These are phyloP conservation scores for Elongisporangium prolatum DNA, from an alignment of 352 stramenopile genomes.

Conservation along the genomic window DNA sequence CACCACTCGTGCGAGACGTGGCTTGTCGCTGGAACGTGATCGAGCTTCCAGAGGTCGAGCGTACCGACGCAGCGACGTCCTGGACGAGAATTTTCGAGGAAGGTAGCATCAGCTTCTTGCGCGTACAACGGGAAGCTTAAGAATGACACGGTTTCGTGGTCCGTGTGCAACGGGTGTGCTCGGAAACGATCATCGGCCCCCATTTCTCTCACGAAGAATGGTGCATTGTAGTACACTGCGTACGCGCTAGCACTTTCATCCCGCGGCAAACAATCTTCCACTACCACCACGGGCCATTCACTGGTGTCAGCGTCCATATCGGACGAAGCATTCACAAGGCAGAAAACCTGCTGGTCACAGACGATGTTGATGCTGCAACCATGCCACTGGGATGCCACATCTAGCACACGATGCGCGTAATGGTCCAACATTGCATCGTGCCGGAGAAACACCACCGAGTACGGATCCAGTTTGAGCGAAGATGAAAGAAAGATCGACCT, in stretches of 20 bases:
- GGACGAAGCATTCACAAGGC: conserved; percentile 45
- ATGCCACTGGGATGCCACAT: conserved; percentile 60
- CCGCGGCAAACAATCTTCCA: conserved; percentile 44
- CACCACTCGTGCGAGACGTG: conserved; percentile 66
- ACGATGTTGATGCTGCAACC: conserved; percentile 69
- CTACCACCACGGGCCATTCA: conserved; percentile 35
- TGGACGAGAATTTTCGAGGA: conserved; percentile 3
- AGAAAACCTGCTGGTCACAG: conserved; percentile 53
- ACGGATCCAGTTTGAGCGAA: conserved; percentile 52
- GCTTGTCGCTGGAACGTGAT: conserved; percentile 43
- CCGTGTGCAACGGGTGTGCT: conserved; percentile 58
- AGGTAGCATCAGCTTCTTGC: conserved; percentile 6
- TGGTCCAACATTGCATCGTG: conserved; percentile 48
- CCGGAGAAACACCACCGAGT: conserved; percentile 52
- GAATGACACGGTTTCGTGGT: conserved; percentile 51
- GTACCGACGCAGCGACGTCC: conserved; percentile 50
- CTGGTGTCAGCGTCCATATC: conserved; percentile 24
- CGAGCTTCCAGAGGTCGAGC: conserved; percentile 61
- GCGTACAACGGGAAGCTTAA: conserved; percentile 72
- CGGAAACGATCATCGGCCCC: conserved; percentile 57
- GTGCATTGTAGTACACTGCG: conserved; percentile 51
- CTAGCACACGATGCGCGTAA: conserved; percentile 38
- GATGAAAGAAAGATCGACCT: conserved; percentile 51
- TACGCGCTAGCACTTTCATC: conserved; percentile 69
- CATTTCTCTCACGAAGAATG: conserved; percentile 68